phyloP scores from a whole-genome alignment of 805 yeast species.

The Teunomyces kruisii region DNA sequence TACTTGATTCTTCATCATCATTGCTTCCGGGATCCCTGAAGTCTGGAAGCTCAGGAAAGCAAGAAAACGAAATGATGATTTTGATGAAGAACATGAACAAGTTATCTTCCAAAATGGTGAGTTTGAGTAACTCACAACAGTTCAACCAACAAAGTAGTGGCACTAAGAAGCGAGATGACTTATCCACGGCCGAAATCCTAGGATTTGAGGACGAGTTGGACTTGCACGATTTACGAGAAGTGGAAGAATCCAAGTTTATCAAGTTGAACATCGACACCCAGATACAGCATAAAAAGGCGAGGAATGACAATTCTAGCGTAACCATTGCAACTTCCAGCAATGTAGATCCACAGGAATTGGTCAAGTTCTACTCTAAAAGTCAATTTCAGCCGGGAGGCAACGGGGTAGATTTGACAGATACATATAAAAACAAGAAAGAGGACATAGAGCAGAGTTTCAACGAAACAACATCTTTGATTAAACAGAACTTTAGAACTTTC shows the following conservation, averaged over 20 bases:
- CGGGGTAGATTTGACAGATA: constrained; percentile 27
- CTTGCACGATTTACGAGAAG: constrained; percentile 52
- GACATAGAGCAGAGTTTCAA: constrained; percentile 44
- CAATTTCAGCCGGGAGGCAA: constrained; percentile 13
- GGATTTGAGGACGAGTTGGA: constrained; percentile 41
- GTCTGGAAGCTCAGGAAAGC: constrained; percentile 2
- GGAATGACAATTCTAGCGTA: constrained; percentile 26
- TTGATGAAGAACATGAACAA: constrained; percentile 87
- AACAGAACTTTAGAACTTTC: constrained; percentile 54
- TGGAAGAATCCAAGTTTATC: constrained; percentile 50
- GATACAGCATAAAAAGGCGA: constrained; percentile 17
- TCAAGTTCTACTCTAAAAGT: constrained; percentile 16
- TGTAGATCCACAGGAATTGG: constrained; percentile 17
- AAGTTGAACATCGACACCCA: constrained; percentile 41
- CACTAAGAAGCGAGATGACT: background rate
- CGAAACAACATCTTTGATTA: constrained; percentile 49
- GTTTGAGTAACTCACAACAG: constrained; percentile 12
- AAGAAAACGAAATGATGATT: constrained; percentile 65
- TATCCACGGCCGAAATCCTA: background rate
- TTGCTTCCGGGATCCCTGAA: background rate
- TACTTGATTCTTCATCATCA: background rate
- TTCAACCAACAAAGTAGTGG: background rate
- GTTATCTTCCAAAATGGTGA: constrained; percentile 77
- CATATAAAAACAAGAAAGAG: constrained; percentile 26
- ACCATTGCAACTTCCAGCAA: constrained; percentile 19